Base-by-base conservation (phyloP, 2,329 filamentous ascomycete species). In the Colletotrichum sidae region DNA sequence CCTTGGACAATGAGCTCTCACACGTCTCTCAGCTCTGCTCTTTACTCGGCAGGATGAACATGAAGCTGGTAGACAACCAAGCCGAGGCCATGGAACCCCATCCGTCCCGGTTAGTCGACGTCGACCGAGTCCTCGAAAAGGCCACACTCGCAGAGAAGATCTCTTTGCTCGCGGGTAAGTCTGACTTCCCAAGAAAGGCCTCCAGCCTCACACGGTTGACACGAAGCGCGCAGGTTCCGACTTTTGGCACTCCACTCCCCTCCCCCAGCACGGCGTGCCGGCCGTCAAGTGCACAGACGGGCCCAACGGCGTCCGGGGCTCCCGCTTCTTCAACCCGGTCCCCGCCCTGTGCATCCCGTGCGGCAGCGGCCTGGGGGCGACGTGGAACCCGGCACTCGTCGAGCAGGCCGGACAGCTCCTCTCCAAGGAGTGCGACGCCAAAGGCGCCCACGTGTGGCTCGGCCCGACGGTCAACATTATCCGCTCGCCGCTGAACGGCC, bases 261-360 rank as follows among this genome's bases (percentile, higher is more conserved):
- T 91, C 6, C 85, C 86, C 9, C 74, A 86, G 15, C 82, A 88
- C 70, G 84, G 85, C 1, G 82, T 92, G 35, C 89, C 89, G 3
- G 87, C 88, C 0, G 80, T 92, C 42, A 86, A 90, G 50, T 82
- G 89, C 51, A 86, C 87, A 38, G 90, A 92, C 70, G 90, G 90
- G 0, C 90, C 90, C 37, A 92, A 91, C 73, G 90, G 90, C 56
- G 85, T 90, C 39, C 83, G 90, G 67, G 90, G 89, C 57, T 88
- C 86, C 45, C 87, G 85, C 70, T 91, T 90, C 81, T 91, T 92
- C 77, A 86, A 88, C 70, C 87, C 88, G 47, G 77, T 83, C 25
- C 81, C 80, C 13, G 84, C 87, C 1, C 85, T 86, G 13, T 88
- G 86, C 70, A 83, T 89, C 68, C 86, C 87, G 6, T 88, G 86